Evolutionary conservation across 1,284 basidiomycete species (phyloP).

Genomic region (Sporisorium iseilematis-ciliati): DNA sequence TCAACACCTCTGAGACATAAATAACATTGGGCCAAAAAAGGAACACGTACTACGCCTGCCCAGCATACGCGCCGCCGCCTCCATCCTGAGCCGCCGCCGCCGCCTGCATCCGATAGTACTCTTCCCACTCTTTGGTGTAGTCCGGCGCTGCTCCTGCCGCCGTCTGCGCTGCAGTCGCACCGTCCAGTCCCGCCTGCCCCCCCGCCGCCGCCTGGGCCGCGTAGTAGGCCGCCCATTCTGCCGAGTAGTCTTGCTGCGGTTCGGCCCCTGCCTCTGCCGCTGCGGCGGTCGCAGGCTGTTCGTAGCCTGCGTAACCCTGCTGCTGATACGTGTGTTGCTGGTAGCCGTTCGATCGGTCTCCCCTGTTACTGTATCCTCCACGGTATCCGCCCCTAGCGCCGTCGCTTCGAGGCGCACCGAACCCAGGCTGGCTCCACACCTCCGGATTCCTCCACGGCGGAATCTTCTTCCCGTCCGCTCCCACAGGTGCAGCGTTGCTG

Average conservation of each 20-base stretch:
- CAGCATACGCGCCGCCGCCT: slow-evolving; percentile 26
- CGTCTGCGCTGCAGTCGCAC: slow-evolving; percentile 26
- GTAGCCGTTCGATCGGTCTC: slow-evolving; percentile 2
- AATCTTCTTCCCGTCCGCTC: slow-evolving; percentile 65
- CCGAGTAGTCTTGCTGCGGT: slow-evolving; percentile 61
- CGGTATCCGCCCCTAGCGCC: not conserved
- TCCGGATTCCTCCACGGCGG: slow-evolving; percentile 68
- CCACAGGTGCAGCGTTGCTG: slow-evolving; percentile 38
- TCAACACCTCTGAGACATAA: too few relatives aligned
- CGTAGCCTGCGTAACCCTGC: slow-evolving; percentile 14
- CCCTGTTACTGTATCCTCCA: too few relatives aligned
- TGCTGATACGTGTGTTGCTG: slow-evolving; percentile 12
- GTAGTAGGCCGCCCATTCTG: slow-evolving; percentile 69
- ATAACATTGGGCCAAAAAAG: too few relatives aligned
- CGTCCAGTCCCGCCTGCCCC: slow-evolving; percentile 1
- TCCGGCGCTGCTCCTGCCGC: slow-evolving; percentile 35
- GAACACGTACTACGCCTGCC: not conserved
- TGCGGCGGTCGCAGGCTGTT: slow-evolving; percentile 9
- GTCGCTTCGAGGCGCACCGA: slow-evolving; percentile 24
- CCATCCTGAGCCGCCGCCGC: slow-evolving; percentile 42
- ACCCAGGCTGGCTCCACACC: slow-evolving; percentile 62
- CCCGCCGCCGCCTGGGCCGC: slow-evolving; percentile 55
- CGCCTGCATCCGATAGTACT: slow-evolving; percentile 61
- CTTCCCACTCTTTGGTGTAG: slow-evolving; percentile 69
- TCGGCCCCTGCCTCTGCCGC: slow-evolving; percentile 14